Percentiles rank a stretch among this genome's conserved stretches.
phyloP scores from a whole-genome alignment of 306 rosid species.

The Dryas drummondii region DNA sequence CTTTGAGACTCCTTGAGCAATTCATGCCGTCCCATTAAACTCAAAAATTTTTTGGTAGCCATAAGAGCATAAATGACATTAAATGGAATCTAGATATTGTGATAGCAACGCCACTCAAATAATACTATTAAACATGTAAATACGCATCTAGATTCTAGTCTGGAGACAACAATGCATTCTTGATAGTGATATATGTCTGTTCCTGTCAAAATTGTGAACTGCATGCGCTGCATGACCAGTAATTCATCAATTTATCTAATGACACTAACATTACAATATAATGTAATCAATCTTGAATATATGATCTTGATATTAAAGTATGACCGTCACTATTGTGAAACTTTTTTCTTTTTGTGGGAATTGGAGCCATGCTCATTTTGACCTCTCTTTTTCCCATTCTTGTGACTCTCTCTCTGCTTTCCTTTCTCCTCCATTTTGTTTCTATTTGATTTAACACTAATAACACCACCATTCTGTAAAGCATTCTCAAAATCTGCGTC shows the following conservation, averaged over 20 bases:
- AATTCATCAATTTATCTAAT: too few species aligned
- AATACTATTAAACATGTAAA: too few species aligned
- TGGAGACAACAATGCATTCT: background rate
- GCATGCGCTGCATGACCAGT: too few species aligned
- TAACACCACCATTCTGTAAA: slow-evolving; percentile 46
- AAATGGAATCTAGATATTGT: background rate
- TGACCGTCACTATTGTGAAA: slow-evolving; percentile 11
- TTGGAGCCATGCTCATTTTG: slow-evolving; percentile 34
- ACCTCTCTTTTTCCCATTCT: slow-evolving; percentile 49
- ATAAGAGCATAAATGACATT: background rate
- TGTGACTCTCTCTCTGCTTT: slow-evolving; percentile 40
- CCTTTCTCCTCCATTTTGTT: slow-evolving; percentile 27
- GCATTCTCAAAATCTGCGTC: slow-evolving; percentile 48
- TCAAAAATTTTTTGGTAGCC: too few species aligned
- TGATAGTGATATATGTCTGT: background rate
- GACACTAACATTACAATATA: too few species aligned
- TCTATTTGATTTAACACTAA: slow-evolving; percentile 58
- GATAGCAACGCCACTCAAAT: background rate
- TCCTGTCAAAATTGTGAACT: background rate
- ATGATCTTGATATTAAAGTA: background rate
- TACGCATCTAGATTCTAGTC: too few species aligned
- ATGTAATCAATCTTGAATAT: too few species aligned
- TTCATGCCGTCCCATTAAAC: too few species aligned
- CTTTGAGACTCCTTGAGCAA: too few species aligned
- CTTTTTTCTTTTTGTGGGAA: slow-evolving; percentile 42